Base-by-base conservation (phyloP, 2,329 filamentous ascomycete species). In the Ophiocordyceps unilateralis region DNA sequence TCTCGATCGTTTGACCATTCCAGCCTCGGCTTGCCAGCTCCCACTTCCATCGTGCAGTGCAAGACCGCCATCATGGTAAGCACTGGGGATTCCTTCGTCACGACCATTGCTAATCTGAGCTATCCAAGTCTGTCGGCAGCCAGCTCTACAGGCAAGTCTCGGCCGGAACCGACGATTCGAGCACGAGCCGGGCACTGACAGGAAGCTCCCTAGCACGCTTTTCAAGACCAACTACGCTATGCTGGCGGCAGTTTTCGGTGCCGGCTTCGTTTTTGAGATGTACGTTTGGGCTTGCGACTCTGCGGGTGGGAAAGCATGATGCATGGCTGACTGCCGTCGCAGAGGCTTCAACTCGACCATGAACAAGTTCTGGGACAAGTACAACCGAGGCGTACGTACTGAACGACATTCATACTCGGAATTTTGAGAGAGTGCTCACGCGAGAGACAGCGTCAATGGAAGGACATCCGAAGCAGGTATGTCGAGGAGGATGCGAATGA, bases 401-500 rank as follows among this genome's bases (percentile, higher is more conserved):
- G 14, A 26, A 40, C 8, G 6, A 14, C 17, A 34, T 14, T 4
- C 32, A 17, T 36, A 10, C 10, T 19, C n/a, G 17, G 19, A 19
- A 21, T 24, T 40, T 41, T 40, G 24, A 34, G 41, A 41, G 41
- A 51, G 49, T 7, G 20, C 59, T 62, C 53, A 61, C 49, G 10
- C 23, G 37, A 24, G 36, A 42, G 41, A 24, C 50, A 96, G 89
- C 86, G 89, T 59, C 89, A 95, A 93, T 96, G 91, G 91, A 95
- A 95, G 76, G 91, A 98, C 64, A 95, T 98, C 71, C 89, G 93
- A 69, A 69, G 80, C 64, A 81, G 75, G 66, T 98, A 94, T 66
- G 64, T 93, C 57, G 67, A 83, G 66, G 71, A 72, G 46, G 75
- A 70, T 44, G 79, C 83, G 50, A 79, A 83, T 50, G 78, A 78